phyloP scores from a whole-genome alignment of 2,329 filamentous ascomycete species.

The Xylaria sp. region DNA sequence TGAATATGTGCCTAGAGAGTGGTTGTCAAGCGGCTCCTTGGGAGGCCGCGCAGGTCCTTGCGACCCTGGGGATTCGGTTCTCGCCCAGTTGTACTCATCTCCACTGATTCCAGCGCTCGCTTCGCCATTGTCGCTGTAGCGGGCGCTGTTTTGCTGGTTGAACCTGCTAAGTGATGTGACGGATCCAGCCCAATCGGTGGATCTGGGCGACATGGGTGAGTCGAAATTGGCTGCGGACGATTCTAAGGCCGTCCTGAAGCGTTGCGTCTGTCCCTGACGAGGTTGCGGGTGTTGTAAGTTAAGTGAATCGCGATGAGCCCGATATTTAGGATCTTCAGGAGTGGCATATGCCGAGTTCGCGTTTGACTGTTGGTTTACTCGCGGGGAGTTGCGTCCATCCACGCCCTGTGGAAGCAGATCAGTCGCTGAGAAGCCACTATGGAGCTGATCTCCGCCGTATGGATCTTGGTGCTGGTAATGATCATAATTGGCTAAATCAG shows the following conservation, averaged over 20 bases:
- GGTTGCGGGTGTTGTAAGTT: conserved; percentile 78
- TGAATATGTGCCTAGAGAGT: conserved; percentile 34
- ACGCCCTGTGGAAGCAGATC: conserved; percentile 36
- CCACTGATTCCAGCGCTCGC: conserved; percentile 30
- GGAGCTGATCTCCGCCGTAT: conserved; percentile 57
- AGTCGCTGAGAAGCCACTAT: conserved; percentile 51
- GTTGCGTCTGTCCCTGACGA: conserved; percentile 65
- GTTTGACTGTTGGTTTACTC: conserved; percentile 34
- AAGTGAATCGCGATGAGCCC: conserved; percentile 73
- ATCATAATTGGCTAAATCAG: conserved; percentile 65
- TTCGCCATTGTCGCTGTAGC: conserved; percentile 46
- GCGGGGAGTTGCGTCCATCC: conserved; percentile 22
- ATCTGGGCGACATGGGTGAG: conserved; percentile 53
- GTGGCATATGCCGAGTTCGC: conserved; percentile 51
- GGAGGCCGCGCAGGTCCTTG: conserved; percentile 53
- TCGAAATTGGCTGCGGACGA: conserved; percentile 65
- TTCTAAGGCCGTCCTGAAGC: conserved; percentile 69
- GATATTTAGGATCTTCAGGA: conserved; percentile 70
- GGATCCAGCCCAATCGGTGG: conserved; percentile 58
- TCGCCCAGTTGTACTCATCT: conserved; percentile 38
- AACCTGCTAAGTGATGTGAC: conserved; percentile 53
- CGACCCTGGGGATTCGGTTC: conserved; percentile 40
- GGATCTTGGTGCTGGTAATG: conserved; percentile 52
- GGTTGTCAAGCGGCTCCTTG: conserved; percentile 53
- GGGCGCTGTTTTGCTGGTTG: conserved; percentile 40